Percentiles rank a stretch among this genome's conserved stretches.
These are phyloP conservation scores for Penicillium sp. DNA, from an alignment of 2,329 filamentous ascomycete species.

Conservation along the genomic window DNA sequence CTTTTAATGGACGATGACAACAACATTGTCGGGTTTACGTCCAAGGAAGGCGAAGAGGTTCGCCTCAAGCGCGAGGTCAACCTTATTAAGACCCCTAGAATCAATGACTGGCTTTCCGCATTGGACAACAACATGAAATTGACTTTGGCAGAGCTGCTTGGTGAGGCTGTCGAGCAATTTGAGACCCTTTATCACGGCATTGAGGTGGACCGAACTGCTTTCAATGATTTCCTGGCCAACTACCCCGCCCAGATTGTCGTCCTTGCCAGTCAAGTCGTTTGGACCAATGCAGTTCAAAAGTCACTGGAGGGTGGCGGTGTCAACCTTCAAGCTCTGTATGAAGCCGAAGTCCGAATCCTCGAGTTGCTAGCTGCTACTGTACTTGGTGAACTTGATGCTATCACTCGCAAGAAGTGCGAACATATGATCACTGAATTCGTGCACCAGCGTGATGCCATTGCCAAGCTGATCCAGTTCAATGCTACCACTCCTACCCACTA, in stretches of 20 bases:
- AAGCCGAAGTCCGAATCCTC: conserved; percentile 82
- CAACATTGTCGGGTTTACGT: conserved; percentile 88
- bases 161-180: conserved; percentile 83
- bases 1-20: conserved; percentile 88
- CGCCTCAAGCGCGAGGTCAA: conserved; percentile 88
- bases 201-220: conserved; percentile 68
- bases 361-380: conserved; percentile 86
- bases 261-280: conserved; percentile 87
- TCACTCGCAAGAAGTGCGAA: conserved; percentile 94
- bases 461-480: conserved; percentile 76
- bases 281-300: conserved; percentile 84
- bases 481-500: conserved; percentile 80
- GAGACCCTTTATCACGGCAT: conserved; percentile 74
- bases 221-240: conserved; percentile 77
- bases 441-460: conserved; percentile 91
- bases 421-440: conserved; percentile 99
- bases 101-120: conserved; percentile 98
- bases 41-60: conserved; percentile 91
- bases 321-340: conserved; percentile 71
- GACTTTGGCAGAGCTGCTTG: conserved; percentile 86
- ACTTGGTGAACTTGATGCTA: conserved; percentile 81
- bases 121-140: conserved; percentile 92
- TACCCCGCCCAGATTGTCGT: conserved; percentile 97
- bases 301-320: conserved; percentile 72
- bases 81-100: conserved; percentile 87